Evolutionary conservation across 192 early-diverging fungal species (phyloP), one percentile per base, ranked within the genome.

Genomic region (Glomus cerebriforme): DNA sequence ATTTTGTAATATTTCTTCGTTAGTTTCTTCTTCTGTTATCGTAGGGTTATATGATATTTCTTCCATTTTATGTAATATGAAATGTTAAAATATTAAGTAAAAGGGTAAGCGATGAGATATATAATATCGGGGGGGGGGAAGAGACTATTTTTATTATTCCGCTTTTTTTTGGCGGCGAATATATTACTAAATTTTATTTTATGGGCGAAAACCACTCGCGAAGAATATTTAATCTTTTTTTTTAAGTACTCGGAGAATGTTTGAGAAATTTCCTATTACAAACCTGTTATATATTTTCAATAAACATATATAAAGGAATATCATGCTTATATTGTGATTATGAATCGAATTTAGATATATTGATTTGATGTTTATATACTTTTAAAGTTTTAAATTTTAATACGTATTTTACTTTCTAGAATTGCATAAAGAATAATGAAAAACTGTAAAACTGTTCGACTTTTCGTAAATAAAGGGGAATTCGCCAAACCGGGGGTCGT

Each of bases 41-140:
- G n/a, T 32, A 34, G 15, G 29, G 1, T 29, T 34, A 66, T 66
- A 29, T 66, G 64, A 22, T 10, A 22, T 66, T 34, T 29, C 34
- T 27, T 66, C 27, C 64, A 66, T 66, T 66, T 66, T 66, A 66
- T 66, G 29, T 66, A 66, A 29, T 12, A 66, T 66, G 27, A 17
- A 32, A 27, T 66, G 0, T 31, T 32, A n/a, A 66, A 32, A 19
- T 32, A 66, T 32, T 29, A 66, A 8, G 24, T 66, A 32, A 31
- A 34, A 32, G 26, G 22, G 63, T 27, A 19, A 32, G 63, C 15
- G 7, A 66, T 24, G 29, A 66, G 26, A 26, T 66, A 19, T 6
- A 19, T 54, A 12, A 47, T 47, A 47, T 47, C 12, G 1, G 12
- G 8, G 45, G 19, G 39, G 39, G 39, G 39, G 3, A 54, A 54